Base-by-base conservation (phyloP, 2,329 filamentous ascomycete species). In the Xylaria sp. region DNA sequence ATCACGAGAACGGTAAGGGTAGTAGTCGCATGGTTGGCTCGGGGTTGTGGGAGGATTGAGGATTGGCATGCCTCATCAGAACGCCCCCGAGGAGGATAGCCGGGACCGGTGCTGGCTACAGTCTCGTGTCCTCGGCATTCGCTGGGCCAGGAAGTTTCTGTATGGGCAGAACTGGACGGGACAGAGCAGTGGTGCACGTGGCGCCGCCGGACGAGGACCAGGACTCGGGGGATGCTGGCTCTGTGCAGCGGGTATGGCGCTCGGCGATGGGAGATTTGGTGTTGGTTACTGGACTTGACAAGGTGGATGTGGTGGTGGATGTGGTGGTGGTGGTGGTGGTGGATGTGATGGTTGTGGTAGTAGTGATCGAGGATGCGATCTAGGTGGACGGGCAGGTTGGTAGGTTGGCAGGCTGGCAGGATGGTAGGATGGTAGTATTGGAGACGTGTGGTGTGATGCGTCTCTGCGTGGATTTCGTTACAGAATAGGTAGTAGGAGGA, bases 11-110 rank as follows among this genome's bases (percentile, higher is more conserved):
- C 37, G 62, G 50, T 58, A 54, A 65, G 64, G 64, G 67, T 46
- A 69, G 57, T 64, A 55, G 72, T 70, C 70, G 72, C 72, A 76
- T 73, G 64, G 71, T 63, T 73, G 67, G 73, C 71, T 74, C 69
- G 72, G 66, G 70, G 63, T 69, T 68, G 65, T 61, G 70, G 73
- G 61, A 61, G 71, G 70, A 69, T 75, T 74, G 72, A 72, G 72
- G 73, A 76, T 75, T 76, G 73, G 74, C 76, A 78, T 78, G 74
- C 76, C 76, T 77, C 75, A 74, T 77, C 75, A 75, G 74, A 71
- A 73, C 71, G 73, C 72, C 73, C 74, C 75, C 73, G 71, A 73
- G 70, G 69, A 74, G 72, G 66, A 73, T 69, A 68, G 71, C 73
- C 74, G 76, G 73, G 70, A 74, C 73, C 74, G 72, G 67, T 72